phyloP scores from a whole-genome alignment of 805 yeast genomes.

The Saccharomyces paradoxus region DNA sequence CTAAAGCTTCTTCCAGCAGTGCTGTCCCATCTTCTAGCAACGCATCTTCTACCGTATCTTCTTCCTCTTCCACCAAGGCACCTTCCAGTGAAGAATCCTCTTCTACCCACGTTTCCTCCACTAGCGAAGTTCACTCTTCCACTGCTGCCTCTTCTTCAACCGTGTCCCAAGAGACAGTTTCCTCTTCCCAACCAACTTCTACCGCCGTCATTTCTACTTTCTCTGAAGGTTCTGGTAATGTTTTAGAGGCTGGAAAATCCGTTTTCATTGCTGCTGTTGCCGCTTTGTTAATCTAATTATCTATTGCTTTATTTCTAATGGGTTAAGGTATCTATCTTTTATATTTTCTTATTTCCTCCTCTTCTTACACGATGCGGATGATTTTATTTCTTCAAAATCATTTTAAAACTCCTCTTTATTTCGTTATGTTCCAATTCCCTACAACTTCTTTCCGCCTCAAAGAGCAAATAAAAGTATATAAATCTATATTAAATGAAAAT shows the following conservation, averaged over 20 bases:
- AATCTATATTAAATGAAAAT: background rate
- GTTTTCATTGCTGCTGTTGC: conserved; percentile 20
- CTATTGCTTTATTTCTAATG: background rate
- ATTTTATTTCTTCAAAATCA: background rate
- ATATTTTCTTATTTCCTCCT: background rate
- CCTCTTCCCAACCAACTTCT: conserved; percentile 1
- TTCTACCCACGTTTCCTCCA: conserved; percentile 13
- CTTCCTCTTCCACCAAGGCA: conserved; percentile 17
- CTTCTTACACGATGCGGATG: background rate
- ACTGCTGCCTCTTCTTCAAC: conserved; percentile 14
- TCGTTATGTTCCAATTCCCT: background rate
- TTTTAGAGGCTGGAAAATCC: conserved; percentile 20
- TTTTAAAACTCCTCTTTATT: background rate
- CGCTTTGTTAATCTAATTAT: conserved; percentile 21
- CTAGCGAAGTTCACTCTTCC: conserved; percentile 13
- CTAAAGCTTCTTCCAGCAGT: conserved; percentile 22
- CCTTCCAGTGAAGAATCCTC: conserved; percentile 20
- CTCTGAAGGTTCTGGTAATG: conserved; percentile 29
- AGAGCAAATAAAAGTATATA: background rate
- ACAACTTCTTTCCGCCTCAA: background rate
- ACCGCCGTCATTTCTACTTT: conserved; percentile 24
- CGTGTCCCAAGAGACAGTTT: conserved; percentile 15
- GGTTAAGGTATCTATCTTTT: background rate
- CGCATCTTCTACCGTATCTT: conserved; percentile 15
- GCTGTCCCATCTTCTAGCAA: conserved; percentile 14